Evolutionary conservation across 2,329 filamentous ascomycete species (phyloP).

Genomic region (Paracorniculantispora psalliotae): DNA sequence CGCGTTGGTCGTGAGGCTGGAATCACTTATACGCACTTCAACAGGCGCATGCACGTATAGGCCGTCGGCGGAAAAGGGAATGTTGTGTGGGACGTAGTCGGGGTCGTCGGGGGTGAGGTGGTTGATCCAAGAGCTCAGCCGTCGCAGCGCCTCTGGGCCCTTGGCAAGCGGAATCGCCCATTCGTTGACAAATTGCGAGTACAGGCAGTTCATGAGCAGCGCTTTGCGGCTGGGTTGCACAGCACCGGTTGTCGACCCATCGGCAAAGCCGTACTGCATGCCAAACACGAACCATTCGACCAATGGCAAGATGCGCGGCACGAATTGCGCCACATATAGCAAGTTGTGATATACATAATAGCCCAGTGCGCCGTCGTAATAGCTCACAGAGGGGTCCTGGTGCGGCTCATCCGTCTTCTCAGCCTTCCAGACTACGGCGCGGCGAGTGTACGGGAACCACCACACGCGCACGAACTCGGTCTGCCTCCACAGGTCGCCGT

Average conservation of each 20-base stretch:
- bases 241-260: conserved; percentile 63
- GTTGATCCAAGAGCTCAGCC: conserved; percentile 83
- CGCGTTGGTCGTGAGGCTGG: conserved; percentile 35
- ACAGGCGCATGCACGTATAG: conserved; percentile 86
- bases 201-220: conserved; percentile 93
- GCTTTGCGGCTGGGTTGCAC: conserved; percentile 76
- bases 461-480: conserved; percentile 90
- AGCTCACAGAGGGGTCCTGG: conserved; percentile 58
- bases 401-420: conserved; percentile 64
- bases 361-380: conserved; percentile 77
- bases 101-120: conserved; percentile 56
- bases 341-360: conserved; percentile 91
- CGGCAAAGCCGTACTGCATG: conserved; percentile 90
- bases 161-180: conserved; percentile 87
- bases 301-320: conserved; percentile 76
- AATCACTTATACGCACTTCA: conserved; percentile 82
- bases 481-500: conserved; percentile 69
- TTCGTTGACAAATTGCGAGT: conserved; percentile 98
- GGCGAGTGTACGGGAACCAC: conserved; percentile 93
- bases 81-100: conserved; percentile 59
- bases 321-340: conserved; percentile 70
- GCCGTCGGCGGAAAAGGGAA: conserved; percentile 75
- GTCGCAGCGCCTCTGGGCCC: conserved; percentile 79
- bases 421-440: conserved; percentile 87
- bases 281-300: conserved; percentile 96